These are phyloP conservation scores for Aspergillus clavatus DNA, from an alignment of 2,329 filamentous ascomycete genomes.

Conservation along the genomic window DNA sequence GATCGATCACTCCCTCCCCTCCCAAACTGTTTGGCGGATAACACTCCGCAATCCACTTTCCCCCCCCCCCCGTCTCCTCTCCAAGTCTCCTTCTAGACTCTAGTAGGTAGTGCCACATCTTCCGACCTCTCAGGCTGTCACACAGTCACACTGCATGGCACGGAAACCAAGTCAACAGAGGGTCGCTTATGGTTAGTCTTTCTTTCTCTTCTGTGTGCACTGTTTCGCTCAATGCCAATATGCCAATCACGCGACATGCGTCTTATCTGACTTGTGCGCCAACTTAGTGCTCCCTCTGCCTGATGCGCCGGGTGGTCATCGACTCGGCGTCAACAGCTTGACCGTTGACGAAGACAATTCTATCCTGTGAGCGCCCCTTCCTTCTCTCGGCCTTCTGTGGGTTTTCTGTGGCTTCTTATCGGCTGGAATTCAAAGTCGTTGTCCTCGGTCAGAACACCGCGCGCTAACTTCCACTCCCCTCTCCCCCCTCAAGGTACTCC, in stretches of 20 bases:
- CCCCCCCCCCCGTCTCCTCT: slow-evolving; percentile 11
- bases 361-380: slow-evolving; percentile 67
- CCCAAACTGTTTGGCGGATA: slow-evolving; percentile 9
- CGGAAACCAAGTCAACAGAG: slow-evolving; percentile 63
- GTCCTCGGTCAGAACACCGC: too few species aligned
- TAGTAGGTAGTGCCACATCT: too few species aligned
- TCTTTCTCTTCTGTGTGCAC: slow-evolving; percentile 2
- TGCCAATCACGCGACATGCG: background rate
- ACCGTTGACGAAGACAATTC: slow-evolving; percentile 77
- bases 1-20: slow-evolving; percentile 10
- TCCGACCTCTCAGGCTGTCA: too few species aligned
- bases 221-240: background rate
- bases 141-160: slow-evolving; percentile 49
- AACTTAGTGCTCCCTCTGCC: slow-evolving; percentile 64
- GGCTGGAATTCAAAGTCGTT: too few species aligned
- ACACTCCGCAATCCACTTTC: slow-evolving; percentile 13
- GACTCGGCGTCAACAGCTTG: slow-evolving; percentile 90
- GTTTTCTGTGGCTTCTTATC: too few species aligned
- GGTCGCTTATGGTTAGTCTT: slow-evolving; percentile 62
- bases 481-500: slow-evolving; percentile 79
- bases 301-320: slow-evolving; percentile 74
- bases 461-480: background rate
- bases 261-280: background rate
- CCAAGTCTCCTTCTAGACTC: slow-evolving; percentile 15
- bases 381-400: too few species aligned